phyloP scores from a whole-genome alignment of 2,329 filamentous ascomycete genomes.

The Thielaviopsis punctulata region DNA sequence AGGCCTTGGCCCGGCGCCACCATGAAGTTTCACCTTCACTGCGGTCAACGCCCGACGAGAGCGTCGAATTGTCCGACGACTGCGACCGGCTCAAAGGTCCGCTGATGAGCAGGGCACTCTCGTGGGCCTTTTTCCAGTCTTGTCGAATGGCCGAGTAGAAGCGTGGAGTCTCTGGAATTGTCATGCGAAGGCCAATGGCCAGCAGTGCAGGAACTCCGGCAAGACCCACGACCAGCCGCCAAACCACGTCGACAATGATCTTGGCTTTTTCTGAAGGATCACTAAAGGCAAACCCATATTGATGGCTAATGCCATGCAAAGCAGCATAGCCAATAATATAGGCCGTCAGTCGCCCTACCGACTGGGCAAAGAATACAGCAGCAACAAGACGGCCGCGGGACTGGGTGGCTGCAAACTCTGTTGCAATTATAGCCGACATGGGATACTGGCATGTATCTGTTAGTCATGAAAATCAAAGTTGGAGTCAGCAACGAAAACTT shows the following conservation, averaged over 20 bases:
- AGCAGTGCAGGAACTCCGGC: slow-evolving; percentile 28
- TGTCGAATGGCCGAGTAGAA: slow-evolving; percentile 15
- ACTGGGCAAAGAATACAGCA: slow-evolving; percentile 17
- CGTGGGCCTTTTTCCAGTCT: slow-evolving; percentile 15
- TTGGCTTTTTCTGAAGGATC: slow-evolving; percentile 11
- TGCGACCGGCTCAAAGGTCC: slow-evolving; percentile 2
- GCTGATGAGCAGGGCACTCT: slow-evolving; percentile 8
- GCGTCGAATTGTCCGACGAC: slow-evolving; percentile 7
- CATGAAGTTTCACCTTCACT: slow-evolving; percentile 4
- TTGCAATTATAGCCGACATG: slow-evolving; percentile 17
- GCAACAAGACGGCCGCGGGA: slow-evolving; percentile 16
- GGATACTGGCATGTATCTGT: too few relatives aligned
- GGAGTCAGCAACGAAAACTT: background rate
- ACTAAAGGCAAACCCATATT: slow-evolving; percentile 3
- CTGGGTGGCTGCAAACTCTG: slow-evolving; percentile 17
- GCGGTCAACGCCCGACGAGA: background rate
- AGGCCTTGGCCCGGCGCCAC: slow-evolving; percentile 8
- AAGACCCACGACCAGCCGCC: slow-evolving; percentile 31
- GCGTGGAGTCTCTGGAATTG: slow-evolving; percentile 32
- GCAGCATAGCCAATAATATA: slow-evolving; percentile 35
- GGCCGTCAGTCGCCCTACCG: slow-evolving; percentile 28
- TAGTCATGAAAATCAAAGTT: background rate
- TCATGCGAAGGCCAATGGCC: slow-evolving; percentile 29
- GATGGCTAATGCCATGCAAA: slow-evolving; percentile 15
- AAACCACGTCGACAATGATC: slow-evolving; percentile 27